A percentile compares a stretch with the other conserved stretches of the same genome.
phyloP scores from a whole-genome alignment of 2,329 filamentous ascomycete genomes.

The Hortaea werneckii region DNA sequence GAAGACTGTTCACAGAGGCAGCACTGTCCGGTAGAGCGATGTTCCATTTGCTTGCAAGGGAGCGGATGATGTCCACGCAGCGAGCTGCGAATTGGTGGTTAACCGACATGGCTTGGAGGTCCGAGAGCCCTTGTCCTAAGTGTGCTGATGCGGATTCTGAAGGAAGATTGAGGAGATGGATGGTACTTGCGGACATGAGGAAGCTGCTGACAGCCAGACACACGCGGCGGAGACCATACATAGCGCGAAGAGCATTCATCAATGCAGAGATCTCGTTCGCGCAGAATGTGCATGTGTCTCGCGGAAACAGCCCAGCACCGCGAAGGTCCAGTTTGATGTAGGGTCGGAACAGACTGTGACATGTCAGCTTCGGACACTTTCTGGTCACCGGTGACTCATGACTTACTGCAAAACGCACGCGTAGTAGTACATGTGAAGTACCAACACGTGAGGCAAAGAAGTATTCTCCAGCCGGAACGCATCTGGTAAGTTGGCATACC shows the following conservation, averaged over 20 bases:
- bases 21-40: constrained; percentile 32
- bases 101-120: constrained; percentile 32
- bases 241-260: constrained; percentile 32
- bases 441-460: constrained; percentile 62
- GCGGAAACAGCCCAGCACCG: constrained; percentile 52
- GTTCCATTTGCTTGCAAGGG: constrained; percentile 34
- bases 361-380: constrained; percentile 6
- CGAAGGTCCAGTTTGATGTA: constrained; percentile 52
- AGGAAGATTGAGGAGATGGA: constrained; percentile 37
- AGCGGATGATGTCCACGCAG: constrained; percentile 33
- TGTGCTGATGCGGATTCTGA: constrained; percentile 27
- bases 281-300: constrained; percentile 51
- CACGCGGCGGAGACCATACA: constrained; percentile 34
- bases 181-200: constrained; percentile 32
- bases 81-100: constrained; percentile 36
- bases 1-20: constrained; percentile 20
- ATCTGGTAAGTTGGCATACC: constrained; percentile 59
- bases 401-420: constrained; percentile 49
- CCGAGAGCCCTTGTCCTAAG: constrained; percentile 33
- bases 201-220: constrained; percentile 30
- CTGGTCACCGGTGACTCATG: background rate
- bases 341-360: constrained; percentile 64
- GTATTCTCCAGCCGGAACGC: constrained; percentile 55
- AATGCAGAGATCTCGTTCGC: constrained; percentile 36
- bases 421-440: constrained; percentile 39